Base-by-base conservation (phyloP, 192 early-diverging fungal genomes). In the Backusella westeae region DNA sequence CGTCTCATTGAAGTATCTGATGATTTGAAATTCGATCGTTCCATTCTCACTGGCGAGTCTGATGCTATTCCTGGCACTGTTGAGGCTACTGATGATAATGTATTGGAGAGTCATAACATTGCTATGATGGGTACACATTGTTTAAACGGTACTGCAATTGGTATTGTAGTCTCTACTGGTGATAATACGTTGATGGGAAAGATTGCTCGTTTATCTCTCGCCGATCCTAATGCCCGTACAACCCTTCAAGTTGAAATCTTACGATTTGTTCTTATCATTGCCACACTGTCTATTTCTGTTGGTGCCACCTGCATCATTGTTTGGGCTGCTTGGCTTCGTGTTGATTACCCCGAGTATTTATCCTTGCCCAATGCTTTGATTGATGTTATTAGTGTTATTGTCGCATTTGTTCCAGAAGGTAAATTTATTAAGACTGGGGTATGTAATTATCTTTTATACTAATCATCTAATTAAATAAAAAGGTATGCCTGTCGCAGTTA, bases 21-120 rank as follows among this genome's bases (percentile, higher is more conserved):
- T 36, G 94, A 95, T 69, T 71, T 93, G n/a, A 81, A 85, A 76
- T 90, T 96, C 74, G 96, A 98, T 83, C 89, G 91, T 10, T 88
- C 92, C 23, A 81, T 90, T 67, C 81, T 96, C 49, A 95, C 96
- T 17, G 96, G 96, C 34, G 91, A 93, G 74, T 81, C 88, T 8
- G 88, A 92, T 26, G 85, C 90, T 7, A 87, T 95, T 32, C 81
- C 84, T 44, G 93, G 87, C 21, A 87, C 86, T 15, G 84, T 85
- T 36, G 82, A 88, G 21, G 63, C 77, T 56, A 96, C 94, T 7
- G 91, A 92, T 85, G 85, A 87, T 5, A 93, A 91, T 73, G 88
- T 90, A 67, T 78, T 95, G 36, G 95, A 96, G 83, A 90, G 90
- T 17, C 89, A 90, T 73, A 96, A 96, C 75, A 85, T 98, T 76